Evolutionary conservation across 2,329 filamentous ascomycete genomes (phyloP).

Genomic region (Didymella exigua): DNA sequence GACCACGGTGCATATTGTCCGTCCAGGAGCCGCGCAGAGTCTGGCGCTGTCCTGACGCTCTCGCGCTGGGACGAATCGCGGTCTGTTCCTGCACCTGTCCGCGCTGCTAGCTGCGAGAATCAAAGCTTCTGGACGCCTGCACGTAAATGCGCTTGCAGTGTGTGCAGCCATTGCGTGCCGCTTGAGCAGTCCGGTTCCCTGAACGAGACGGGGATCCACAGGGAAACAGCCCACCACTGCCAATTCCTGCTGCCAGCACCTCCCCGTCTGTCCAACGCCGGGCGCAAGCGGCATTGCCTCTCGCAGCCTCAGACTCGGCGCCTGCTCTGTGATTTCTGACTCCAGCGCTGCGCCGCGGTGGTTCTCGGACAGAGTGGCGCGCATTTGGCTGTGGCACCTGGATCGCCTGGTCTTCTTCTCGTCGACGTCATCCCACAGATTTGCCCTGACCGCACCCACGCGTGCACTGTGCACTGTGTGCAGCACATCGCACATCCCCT

Average conservation of each 20-base stretch:
- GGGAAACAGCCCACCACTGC: constrained; percentile 14
- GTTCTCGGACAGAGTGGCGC: constrained; percentile 2
- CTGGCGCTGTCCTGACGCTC: neutral
- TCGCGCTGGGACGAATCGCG: neutral
- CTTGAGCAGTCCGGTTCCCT: constrained; percentile 7
- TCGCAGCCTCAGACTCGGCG: constrained; percentile 1
- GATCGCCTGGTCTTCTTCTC: neutral
- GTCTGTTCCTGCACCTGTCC: neutral
- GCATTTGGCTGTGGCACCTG: neutral
- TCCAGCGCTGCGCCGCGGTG: constrained; percentile 5
- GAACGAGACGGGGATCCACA: constrained; percentile 10
- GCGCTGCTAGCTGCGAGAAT: neutral
- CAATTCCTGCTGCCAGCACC: constrained; percentile 14
- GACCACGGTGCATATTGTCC: neutral
- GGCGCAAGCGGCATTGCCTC: constrained; percentile 16
- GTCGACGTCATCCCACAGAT: constrained; percentile 13
- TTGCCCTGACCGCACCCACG: neutral
- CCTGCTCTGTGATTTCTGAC: neutral
- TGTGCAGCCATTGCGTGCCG: constrained; percentile 2
- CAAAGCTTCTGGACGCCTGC: constrained; percentile 5
- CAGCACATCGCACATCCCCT: neutral
- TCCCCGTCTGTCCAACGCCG: constrained; percentile 6
- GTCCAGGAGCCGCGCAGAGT: constrained; percentile 4
- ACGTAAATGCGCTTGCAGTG: constrained; percentile 1
- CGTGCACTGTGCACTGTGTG: neutral